Evolutionary conservation across 2,329 filamentous ascomycete genomes (phyloP).

Genomic region (Apiospora koreana): DNA sequence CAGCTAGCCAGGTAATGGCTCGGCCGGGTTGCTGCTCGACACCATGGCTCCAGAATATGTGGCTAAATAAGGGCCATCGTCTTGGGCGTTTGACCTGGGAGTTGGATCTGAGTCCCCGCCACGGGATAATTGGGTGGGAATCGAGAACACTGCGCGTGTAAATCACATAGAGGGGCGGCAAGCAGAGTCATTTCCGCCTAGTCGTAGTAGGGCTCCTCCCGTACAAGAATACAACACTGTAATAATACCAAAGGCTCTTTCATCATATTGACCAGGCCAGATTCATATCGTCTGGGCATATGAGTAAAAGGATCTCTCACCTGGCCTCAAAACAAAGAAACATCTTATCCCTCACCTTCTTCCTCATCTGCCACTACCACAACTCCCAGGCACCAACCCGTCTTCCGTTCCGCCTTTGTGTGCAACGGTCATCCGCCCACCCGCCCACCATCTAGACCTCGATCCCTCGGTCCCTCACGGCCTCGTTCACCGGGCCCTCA

Average conservation of each 20-base stretch:
- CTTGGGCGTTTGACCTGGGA: background rate
- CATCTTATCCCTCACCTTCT: background rate
- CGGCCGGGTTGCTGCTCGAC: too few relatives aligned
- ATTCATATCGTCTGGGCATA: background rate
- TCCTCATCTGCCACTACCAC: background rate
- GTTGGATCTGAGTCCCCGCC: background rate
- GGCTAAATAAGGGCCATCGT: background rate
- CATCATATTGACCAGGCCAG: background rate
- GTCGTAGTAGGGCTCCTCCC: background rate
- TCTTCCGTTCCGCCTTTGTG: background rate
- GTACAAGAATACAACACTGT: constrained; percentile 3
- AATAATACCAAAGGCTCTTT: background rate
- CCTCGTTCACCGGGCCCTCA: background rate
- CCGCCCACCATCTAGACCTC: background rate
- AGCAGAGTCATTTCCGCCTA: background rate
- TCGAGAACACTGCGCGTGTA: constrained; percentile 3
- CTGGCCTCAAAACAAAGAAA: background rate
- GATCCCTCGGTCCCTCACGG: background rate
- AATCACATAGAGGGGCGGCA: background rate
- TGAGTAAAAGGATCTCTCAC: background rate
- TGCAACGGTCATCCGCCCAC: background rate
- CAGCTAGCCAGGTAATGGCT: too few relatives aligned
- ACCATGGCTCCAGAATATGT: background rate
- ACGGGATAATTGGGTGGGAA: constrained; percentile 1
- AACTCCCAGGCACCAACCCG: background rate